A percentile compares a stretch with the other conserved stretches of the same genome.
Evolutionary conservation across 345 rosid genomes (phyloP).

Genomic region (Erysimum cheiranthoides): DNA sequence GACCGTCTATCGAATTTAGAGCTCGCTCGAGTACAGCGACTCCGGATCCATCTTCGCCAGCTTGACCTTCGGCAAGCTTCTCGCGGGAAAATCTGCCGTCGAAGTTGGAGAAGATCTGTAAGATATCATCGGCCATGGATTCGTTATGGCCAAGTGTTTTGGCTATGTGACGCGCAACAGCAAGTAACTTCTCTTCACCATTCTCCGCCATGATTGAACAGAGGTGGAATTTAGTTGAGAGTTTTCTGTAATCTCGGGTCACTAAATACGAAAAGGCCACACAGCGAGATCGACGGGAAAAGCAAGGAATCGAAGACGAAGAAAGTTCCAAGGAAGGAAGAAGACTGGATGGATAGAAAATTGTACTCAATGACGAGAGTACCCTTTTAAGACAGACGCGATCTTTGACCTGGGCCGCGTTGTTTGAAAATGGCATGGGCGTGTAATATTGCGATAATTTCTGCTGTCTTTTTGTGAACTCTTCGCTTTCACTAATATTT

Average conservation of each 20-base stretch:
- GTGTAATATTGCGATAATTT: slow-evolving; percentile 14
- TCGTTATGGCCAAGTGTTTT: slow-evolving; percentile 86
- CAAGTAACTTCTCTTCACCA: slow-evolving; percentile 92
- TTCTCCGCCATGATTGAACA: slow-evolving; percentile 52
- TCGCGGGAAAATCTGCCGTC: slow-evolving; percentile 93
- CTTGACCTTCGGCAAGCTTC: slow-evolving; percentile 54
- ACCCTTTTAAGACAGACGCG: slow-evolving; percentile 30
- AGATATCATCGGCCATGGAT: slow-evolving; percentile 80
- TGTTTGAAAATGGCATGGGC: slow-evolving; percentile 39
- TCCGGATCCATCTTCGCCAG: slow-evolving; percentile 52
- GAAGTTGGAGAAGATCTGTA: slow-evolving; percentile 90
- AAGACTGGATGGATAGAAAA: slow-evolving; percentile 29
- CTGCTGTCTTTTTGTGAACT: slow-evolving; percentile 29
- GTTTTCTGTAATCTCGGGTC: neutral
- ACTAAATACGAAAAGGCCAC: slow-evolving; percentile 8
- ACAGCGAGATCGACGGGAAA: slow-evolving; percentile 33
- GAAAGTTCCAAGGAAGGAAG: slow-evolving; percentile 44
- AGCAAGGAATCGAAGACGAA: slow-evolving; percentile 40
- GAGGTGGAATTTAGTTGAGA: slow-evolving; percentile 24
- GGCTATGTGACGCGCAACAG: slow-evolving; percentile 94
- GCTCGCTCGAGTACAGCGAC: slow-evolving; percentile 59
- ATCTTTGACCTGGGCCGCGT: slow-evolving; percentile 46
- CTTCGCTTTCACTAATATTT: slow-evolving; percentile 5
- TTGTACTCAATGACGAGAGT: slow-evolving; percentile 17
- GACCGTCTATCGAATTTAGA: slow-evolving; percentile 62